Evolutionary conservation across 2,329 filamentous ascomycete genomes (phyloP), one percentile per base, ranked within the genome.

Genomic region (Pleoardoris graminearum): DNA sequence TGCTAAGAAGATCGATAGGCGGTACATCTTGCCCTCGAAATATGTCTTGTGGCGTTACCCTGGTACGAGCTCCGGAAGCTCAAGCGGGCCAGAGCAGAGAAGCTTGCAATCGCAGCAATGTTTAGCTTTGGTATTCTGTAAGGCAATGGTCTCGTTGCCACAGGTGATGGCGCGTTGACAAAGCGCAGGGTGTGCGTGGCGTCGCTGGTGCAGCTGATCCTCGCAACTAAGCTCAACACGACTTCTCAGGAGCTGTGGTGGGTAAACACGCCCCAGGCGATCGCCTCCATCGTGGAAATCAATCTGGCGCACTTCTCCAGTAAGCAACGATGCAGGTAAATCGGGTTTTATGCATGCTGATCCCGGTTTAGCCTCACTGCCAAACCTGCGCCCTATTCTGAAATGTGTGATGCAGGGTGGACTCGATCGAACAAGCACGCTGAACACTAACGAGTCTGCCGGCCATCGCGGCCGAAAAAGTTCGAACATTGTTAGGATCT

Each of bases 231-330:
- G 10, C 32, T 50, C 4, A 19, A 50, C 22, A 37, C 48, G 8
- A 44, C 30, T 4, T 37, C 48, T 8, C 12, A 32, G 12, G 48
- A 50, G 16, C 22, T 50, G 7, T 50, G 48, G 48, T 50, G 48
- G 48, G 29, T 35, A n/a, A 44, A 33, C 22, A 37, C 48, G 6
- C 48, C 38, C 1, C 48, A 50, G 11, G 30, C 39, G 21, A 50
- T 50, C 8, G 30, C 39, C 3, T 25, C 48, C 11, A 14, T 50
- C 7, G 23, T 50, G n/a, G 48, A 50, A 16, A 30, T 50, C 21
- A 50, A 50, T 29, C 32, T 50, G 19, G 48, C 33, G 10, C 48
- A 50, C 33, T 50, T 50, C 10, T 50, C 48, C 3, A 50, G 45
- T 48, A 33, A 48, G 45, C 10, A 22, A 19, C 12, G 17, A 12